phyloP scores from a whole-genome alignment of 2,329 filamentous ascomycete genomes.

The Fusarium domesticum region DNA sequence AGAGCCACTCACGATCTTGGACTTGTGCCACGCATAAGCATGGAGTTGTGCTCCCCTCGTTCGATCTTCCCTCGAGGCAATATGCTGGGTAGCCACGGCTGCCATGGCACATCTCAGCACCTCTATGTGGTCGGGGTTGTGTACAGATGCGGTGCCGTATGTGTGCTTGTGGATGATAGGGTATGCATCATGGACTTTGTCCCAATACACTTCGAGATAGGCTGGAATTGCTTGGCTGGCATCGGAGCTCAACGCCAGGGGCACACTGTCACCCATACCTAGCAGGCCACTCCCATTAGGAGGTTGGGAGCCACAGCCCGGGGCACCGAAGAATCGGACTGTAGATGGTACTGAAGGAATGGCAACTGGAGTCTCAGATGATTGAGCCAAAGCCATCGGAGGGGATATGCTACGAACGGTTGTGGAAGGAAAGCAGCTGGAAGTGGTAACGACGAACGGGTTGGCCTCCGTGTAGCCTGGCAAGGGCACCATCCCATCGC shows the following conservation, averaged over 20 bases:
- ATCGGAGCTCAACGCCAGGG: conserved; percentile 38
- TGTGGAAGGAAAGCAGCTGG: conserved; percentile 38
- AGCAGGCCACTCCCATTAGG: conserved; percentile 39
- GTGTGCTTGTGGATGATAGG: conserved; percentile 51
- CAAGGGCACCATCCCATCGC: conserved; percentile 32
- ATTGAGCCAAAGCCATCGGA: conserved; percentile 45
- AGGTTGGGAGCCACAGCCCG: conserved; percentile 42
- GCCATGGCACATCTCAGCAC: conserved; percentile 54
- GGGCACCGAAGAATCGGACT: conserved; percentile 34
- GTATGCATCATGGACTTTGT: conserved; percentile 45
- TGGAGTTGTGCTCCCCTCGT: conserved; percentile 50
- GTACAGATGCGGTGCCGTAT: conserved; percentile 37
- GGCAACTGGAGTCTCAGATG: conserved; percentile 47
- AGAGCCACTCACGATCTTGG: conserved; percentile 45
- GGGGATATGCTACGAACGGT: conserved; percentile 51
- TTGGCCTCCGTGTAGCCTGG: conserved; percentile 37
- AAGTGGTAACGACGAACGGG: conserved; percentile 31
- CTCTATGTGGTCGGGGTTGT: conserved; percentile 37
- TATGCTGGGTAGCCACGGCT: conserved; percentile 52
- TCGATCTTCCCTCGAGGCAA: conserved; percentile 48
- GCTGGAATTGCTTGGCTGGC: conserved; percentile 44
- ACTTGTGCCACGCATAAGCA: conserved; percentile 49
- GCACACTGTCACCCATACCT: conserved; percentile 23
- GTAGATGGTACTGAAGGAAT: conserved; percentile 39
- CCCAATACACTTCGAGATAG: conserved; percentile 55